Base-by-base conservation (phyloP, 495 filamentous ascomycete species). In the Penicillium fimorum region DNA sequence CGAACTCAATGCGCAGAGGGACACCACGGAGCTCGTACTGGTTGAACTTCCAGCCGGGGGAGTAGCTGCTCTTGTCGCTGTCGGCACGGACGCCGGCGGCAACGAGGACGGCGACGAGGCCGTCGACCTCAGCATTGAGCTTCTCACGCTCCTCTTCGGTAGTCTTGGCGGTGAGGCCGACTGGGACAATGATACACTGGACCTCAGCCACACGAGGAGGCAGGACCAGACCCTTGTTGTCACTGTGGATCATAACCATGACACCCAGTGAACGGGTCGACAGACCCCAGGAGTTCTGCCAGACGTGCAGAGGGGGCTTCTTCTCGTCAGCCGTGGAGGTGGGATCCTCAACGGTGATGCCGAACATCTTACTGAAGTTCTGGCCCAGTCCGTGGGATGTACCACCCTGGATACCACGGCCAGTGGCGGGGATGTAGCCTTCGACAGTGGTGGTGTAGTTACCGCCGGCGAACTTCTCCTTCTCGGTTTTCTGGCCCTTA, bases 241-340 rank as follows among this genome's bases (percentile, higher is more conserved):
- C 94, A 68, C 90, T 84, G 78, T 98, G 94, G 54, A 92, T 89
- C 86, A 98, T 95, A 61, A 96, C 88, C 92, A 97, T 97, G 66
- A 97, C 90, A 73, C 93, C 93, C 63, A 98, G 92, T 27, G 90
- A 86, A 68, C 94, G 88, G 46, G 93, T 98, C 5, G 91, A 96
- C 38, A 97, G 84, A 75, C 94, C 94, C 94, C 94, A 98, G 5
- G 90, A 96, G 78, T 98, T 98, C 70, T 98, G 94, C 91, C 92
- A 97, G 25, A 97, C 92, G 62, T 90, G 69, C 53, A 96, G 71
- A 55, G 87, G 83, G 50, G 79, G 73, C 50, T 82, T 80, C 66
- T 79, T 84, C 67, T 93, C 87, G 41, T 85, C 90, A 35, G 85
- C 82, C 71, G 90, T 90, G 47, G 79, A 74, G 49, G 83, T 79